Evolutionary conservation across 345 rosid genomes (phyloP).

Genomic region (Rhizophora mangle): DNA sequence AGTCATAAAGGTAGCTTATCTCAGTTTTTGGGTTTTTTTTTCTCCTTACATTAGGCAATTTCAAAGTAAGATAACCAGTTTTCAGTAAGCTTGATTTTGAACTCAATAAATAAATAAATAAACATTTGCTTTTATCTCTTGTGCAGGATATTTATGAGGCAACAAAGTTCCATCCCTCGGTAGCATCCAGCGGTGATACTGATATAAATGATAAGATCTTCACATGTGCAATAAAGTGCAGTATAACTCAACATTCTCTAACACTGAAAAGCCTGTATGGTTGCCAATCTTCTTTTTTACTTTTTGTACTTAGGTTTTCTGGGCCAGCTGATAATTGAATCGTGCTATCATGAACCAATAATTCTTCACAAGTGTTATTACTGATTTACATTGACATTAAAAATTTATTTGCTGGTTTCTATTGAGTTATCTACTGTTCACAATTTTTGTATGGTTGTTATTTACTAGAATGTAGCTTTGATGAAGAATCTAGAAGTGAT

Average conservation of each 20-base stretch:
- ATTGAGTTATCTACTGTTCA: neutral
- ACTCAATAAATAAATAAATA: neutral
- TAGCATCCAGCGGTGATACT: conserved; percentile 35
- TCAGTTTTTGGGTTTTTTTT: neutral
- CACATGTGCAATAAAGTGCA: conserved; percentile 53
- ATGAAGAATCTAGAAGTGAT: too few species aligned
- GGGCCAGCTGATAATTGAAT: neutral
- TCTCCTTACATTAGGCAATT: too few species aligned
- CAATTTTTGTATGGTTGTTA: neutral
- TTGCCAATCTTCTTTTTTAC: conserved; percentile 11
- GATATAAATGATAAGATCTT: conserved; percentile 46
- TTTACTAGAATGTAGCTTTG: neutral
- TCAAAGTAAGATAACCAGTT: too few species aligned
- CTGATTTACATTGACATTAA: neutral
- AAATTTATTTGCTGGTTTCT: neutral
- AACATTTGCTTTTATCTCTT: conserved; percentile 6
- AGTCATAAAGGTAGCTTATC: conserved; percentile 67
- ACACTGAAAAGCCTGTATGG: conserved; percentile 48
- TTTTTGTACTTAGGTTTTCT: neutral
- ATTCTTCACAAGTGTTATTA: neutral
- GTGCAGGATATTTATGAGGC: conserved; percentile 90
- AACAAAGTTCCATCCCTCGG: conserved; percentile 64
- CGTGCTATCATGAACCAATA: neutral
- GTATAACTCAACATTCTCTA: conserved; percentile 47
- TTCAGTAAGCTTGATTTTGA: too few species aligned